phyloP scores from a whole-genome alignment of 257 asterid species.

The Henckelia pumila region DNA sequence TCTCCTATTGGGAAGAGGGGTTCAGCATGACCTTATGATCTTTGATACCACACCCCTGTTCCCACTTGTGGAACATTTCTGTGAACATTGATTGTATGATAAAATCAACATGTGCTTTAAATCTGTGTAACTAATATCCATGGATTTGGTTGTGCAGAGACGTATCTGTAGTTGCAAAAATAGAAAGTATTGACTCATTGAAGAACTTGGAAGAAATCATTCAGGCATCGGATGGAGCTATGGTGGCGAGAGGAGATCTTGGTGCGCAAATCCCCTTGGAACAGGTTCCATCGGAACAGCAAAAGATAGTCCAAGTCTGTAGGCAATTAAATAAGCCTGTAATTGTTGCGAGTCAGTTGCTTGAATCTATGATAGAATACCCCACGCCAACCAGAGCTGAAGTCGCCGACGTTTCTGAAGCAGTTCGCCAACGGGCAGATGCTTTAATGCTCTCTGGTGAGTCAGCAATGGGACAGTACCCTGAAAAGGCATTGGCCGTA shows the following conservation, averaged over 20 bases:
- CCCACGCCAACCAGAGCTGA: slow-evolving; percentile 99
- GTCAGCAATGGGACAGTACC: slow-evolving; percentile 99
- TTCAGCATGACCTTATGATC: neutral
- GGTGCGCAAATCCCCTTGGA: slow-evolving; percentile 99
- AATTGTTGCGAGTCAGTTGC: slow-evolving; percentile 93
- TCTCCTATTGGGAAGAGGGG: neutral
- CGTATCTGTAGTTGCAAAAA: slow-evolving; percentile 82
- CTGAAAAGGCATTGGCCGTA: slow-evolving; percentile 93
- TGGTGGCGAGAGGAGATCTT: slow-evolving; percentile 99
- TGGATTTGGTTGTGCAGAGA: slow-evolving; percentile 56
- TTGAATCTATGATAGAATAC: slow-evolving; percentile 97
- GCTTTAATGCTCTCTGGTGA: slow-evolving; percentile 99
- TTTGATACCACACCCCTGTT: neutral
- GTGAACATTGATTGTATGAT: neutral
- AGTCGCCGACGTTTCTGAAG: slow-evolving; percentile 98
- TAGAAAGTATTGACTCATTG: slow-evolving; percentile 94
- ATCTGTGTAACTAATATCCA: slow-evolving; percentile 11
- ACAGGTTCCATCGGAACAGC: slow-evolving; percentile 97
- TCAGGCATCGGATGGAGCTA: slow-evolving; percentile 91
- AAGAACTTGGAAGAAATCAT: slow-evolving; percentile 92
- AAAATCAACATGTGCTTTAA: neutral
- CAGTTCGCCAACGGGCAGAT: slow-evolving; percentile 90
- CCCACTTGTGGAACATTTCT: neutral
- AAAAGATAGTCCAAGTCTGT: slow-evolving; percentile 79
- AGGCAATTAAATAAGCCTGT: slow-evolving; percentile 90